Evolutionary conservation across 2,329 filamentous ascomycete genomes (phyloP).

Genomic region (Beauveria rudraprayagi): DNA sequence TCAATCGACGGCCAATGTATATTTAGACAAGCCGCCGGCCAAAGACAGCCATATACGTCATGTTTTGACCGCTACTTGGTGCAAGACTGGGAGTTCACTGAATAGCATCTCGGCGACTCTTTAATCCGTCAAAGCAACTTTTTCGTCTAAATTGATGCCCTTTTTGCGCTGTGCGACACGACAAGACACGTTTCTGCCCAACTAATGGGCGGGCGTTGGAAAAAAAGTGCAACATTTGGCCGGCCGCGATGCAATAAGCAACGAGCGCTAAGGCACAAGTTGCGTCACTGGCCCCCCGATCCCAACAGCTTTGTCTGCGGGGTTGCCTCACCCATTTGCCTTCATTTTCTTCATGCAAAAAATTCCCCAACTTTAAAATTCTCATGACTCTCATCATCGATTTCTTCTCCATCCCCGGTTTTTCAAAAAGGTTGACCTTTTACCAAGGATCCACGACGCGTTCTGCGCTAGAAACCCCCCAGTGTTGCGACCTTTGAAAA

Average conservation of each 20-base stretch:
- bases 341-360: too few relatives aligned
- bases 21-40: too few relatives aligned
- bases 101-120: neutral
- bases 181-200: neutral
- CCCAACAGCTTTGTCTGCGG: neutral
- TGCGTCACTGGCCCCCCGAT: slow-evolving; percentile 1
- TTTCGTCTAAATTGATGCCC: neutral
- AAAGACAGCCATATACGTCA: neutral
- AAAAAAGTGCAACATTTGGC: neutral
- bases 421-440: neutral
- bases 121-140: neutral
- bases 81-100: too few relatives aligned
- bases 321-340: neutral
- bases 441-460: neutral
- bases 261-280: slow-evolving; percentile 7
- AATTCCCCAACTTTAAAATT: neutral
- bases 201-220: neutral
- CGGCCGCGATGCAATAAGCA: neutral
- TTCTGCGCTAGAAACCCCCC: neutral
- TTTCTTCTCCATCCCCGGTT: neutral
- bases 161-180: neutral
- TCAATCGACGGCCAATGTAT: too few relatives aligned
- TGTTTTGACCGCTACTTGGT: slow-evolving; percentile 1
- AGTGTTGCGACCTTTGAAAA: neutral
- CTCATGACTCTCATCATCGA: neutral